Percentiles rank a stretch among this genome's conserved stretches.
These are phyloP conservation scores for Sporopachydermia quercuum DNA, from an alignment of 805 yeast genomes.

Conservation along the genomic window DNA sequence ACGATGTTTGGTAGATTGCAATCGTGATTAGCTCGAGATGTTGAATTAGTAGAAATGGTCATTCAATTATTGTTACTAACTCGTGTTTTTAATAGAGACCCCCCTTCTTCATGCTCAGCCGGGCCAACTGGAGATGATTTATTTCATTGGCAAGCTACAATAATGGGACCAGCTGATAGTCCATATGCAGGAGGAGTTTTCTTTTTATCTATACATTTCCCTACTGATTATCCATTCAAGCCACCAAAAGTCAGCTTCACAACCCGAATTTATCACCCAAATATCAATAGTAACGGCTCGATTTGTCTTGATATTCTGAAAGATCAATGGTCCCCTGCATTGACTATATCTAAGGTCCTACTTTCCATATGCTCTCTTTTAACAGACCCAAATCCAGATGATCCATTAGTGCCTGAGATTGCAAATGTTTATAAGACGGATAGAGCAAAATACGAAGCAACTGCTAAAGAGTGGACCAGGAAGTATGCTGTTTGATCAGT, in stretches of 20 bases:
- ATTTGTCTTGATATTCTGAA: slow-evolving; percentile 93
- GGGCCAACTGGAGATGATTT: slow-evolving; percentile 98
- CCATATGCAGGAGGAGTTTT: slow-evolving; percentile 83
- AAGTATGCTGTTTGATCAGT: slow-evolving; percentile 87
- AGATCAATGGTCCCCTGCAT: slow-evolving; percentile 98
- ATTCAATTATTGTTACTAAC: slow-evolving; percentile 7
- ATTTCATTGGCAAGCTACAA: slow-evolving; percentile 99
- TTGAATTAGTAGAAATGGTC: slow-evolving; percentile 1
- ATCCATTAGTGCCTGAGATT: slow-evolving; percentile 96
- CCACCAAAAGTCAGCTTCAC: slow-evolving; percentile 89
- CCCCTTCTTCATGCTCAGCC: slow-evolving; percentile 97
- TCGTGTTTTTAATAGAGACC: slow-evolving; percentile 50
- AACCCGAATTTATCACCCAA: slow-evolving; percentile 94
- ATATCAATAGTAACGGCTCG: slow-evolving; percentile 89
- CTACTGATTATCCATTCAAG: slow-evolving; percentile 97
- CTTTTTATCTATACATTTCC: slow-evolving; percentile 92
- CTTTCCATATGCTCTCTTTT: slow-evolving; percentile 88
- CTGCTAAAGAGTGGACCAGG: slow-evolving; percentile 97
- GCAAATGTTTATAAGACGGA: slow-evolving; percentile 94
- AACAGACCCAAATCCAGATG: slow-evolving; percentile 98
- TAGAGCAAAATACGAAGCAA: slow-evolving; percentile 85
- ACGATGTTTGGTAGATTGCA: slow-evolving; percentile 2
- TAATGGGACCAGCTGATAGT: slow-evolving; percentile 97
- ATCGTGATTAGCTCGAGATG: neutral
- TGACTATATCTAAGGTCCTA: slow-evolving; percentile 89